These are phyloP conservation scores for Geosmithia putterillii DNA, from an alignment of 2,329 filamentous ascomycete genomes.

Conservation along the genomic window DNA sequence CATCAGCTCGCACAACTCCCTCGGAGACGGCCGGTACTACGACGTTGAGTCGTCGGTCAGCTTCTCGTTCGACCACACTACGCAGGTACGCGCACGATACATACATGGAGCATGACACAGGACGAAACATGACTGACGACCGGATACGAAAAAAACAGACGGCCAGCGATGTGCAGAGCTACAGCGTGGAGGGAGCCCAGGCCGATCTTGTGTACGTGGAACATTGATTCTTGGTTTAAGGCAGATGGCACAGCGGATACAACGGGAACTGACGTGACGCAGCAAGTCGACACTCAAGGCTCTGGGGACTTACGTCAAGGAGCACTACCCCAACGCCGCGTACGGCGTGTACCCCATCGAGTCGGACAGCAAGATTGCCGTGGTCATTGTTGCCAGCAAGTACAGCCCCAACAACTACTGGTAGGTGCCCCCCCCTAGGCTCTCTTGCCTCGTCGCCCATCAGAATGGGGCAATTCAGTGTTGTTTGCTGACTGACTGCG, in stretches of 20 bases:
- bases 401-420: conserved; percentile 98
- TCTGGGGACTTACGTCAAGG: conserved; percentile 61
- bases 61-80: conserved; percentile 77
- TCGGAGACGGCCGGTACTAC: conserved; percentile 76
- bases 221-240: too few relatives aligned
- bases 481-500: too few relatives aligned
- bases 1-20: conserved; percentile 73
- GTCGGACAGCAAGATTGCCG: conserved; percentile 61
- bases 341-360: conserved; percentile 75
- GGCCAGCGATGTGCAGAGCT: conserved; percentile 70
- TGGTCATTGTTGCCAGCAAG: conserved; percentile 86
- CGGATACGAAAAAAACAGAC: conserved; percentile 51
- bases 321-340: conserved; percentile 77
- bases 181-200: conserved; percentile 65
- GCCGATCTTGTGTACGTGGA: conserved; percentile 62
- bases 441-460: too few relatives aligned
- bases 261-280: conserved; percentile 9
- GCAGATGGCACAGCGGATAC: not conserved
- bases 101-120: not conserved
- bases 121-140: conserved; percentile 5
- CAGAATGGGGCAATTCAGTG: too few relatives aligned
- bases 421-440: conserved; percentile 35
- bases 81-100: conserved; percentile 41
- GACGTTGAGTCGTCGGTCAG: conserved; percentile 81
- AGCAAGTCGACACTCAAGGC: conserved; percentile 78